Percentiles rank a stretch among this genome's conserved stretches.
These are phyloP conservation scores for Candida freyschussii DNA, from an alignment of 1,139 yeast genomes.

Conservation along the genomic window DNA sequence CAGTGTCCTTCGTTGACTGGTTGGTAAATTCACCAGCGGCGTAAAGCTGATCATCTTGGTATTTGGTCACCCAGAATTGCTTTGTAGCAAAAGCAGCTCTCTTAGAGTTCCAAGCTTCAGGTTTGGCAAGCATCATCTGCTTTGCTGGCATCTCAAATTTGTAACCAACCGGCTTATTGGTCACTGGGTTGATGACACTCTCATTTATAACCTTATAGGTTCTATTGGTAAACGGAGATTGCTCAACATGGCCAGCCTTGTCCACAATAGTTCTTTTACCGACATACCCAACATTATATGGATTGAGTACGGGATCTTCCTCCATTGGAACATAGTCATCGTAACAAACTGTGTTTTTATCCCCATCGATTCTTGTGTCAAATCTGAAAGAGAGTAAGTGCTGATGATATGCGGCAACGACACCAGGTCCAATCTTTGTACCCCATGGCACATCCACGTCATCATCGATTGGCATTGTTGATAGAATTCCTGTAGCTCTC, in stretches of 20 bases:
- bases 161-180: conserved; percentile 78
- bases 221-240: conserved; percentile 73
- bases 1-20: conserved; percentile 51
- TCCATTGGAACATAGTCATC: conserved; percentile 72
- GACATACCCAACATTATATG: conserved; percentile 71
- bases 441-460: conserved; percentile 77
- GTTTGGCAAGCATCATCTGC: conserved; percentile 54
- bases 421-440: conserved; percentile 80
- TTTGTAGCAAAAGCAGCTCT: conserved; percentile 56
- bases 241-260: conserved; percentile 68
- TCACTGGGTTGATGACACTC: conserved; percentile 66
- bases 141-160: conserved; percentile 75
- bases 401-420: conserved; percentile 86
- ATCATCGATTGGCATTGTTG: conserved; percentile 80
- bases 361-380: conserved; percentile 86
- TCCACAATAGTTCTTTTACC: conserved; percentile 63
- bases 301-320: conserved; percentile 51
- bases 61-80: conserved; percentile 59
- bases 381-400: conserved; percentile 80
- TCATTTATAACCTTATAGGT: conserved; percentile 78
- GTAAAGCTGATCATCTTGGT: conserved; percentile 49
- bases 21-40: conserved; percentile 66
- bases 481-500: conserved; percentile 83
- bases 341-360: conserved; percentile 68
- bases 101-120: conserved; percentile 47